Base-by-base conservation (phyloP, 352 stramenopile species). In the Pythium dissotocum region DNA sequence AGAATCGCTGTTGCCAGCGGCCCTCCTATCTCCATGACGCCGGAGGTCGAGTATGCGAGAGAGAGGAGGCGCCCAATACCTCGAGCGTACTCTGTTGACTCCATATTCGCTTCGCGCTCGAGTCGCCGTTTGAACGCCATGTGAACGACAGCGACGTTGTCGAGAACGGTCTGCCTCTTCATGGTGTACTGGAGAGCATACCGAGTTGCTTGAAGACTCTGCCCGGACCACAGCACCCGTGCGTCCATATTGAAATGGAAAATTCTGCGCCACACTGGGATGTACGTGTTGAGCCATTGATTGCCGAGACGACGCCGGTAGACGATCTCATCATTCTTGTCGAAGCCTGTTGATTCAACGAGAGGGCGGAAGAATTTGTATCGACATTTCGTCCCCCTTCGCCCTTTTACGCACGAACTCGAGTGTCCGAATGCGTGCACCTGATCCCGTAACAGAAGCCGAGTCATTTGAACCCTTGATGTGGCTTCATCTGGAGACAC, bases 241-340 rank as follows among this genome's bases (percentile, higher is more conserved):
- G 71, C 58, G 30, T 71, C 65, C 66, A 77, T 73, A 54, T 77
- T 77, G 65, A 77, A 77, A 24, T 74, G 71, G 0, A 74, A 42
- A 44, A 77, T 53, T 16, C 63, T 13, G 40, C 71, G 33, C 71
- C 67, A 77, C 3, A 70, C 9, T 10, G 42, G 44, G 21, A 74
- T 61, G 51, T 66, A 73, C 16, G 48, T 38, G 26, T 77, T 77
- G 6, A 77, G 35, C 63, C 61, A 77, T 44, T 77, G 71, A 28
- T 77, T 75, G 13, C 63, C 71, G 2, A 75, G 26, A 10, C 60
- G 48, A 0, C 63, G 60, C 33, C 38, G 40, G 28, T 70, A 75
- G 24, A 44, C 28, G 6, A 77, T 68, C 44, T 70, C 63, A 30
- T 69, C 12, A 16, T 68, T 49, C 4, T 32, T 10, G 44, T 40